A percentile compares a stretch with the other conserved stretches of the same genome.
Conservation (phyloP, 768 basidiomycete species). For the Leccinum uliginosum region DNA sequence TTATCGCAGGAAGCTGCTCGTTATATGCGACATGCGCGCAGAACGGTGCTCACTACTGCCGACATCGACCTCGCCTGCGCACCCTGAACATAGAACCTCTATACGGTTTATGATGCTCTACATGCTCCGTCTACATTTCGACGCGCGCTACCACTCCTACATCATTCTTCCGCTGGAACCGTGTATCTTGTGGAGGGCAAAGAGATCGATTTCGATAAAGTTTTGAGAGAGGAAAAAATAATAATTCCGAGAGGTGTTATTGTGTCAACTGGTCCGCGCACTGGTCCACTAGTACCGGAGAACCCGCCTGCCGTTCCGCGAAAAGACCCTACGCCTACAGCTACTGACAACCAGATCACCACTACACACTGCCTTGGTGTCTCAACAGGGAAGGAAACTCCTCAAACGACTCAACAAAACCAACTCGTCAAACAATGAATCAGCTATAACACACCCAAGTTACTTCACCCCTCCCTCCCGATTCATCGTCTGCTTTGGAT, state of each 20-base stretch:
- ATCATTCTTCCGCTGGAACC: slow-evolving; percentile 50
- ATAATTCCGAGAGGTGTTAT: slow-evolving; percentile 59
- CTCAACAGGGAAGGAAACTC: slow-evolving; percentile 24
- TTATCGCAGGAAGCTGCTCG: slow-evolving; percentile 74
- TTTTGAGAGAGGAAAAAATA: slow-evolving; percentile 83
- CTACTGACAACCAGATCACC: slow-evolving; percentile 27
- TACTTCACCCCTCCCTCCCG: slow-evolving; percentile 78
- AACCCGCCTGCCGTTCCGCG: slow-evolving; percentile 81
- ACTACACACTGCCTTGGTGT: slow-evolving; percentile 20
- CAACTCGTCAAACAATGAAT: slow-evolving; percentile 84
- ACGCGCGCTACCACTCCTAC: slow-evolving; percentile 44
- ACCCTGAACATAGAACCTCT: slow-evolving; percentile 95
- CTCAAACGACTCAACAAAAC: slow-evolving; percentile 44
- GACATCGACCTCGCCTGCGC: slow-evolving; percentile 94
- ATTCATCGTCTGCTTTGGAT: slow-evolving; percentile 37
- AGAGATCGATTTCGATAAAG: slow-evolving; percentile 93
- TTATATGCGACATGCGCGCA: slow-evolving; percentile 91
- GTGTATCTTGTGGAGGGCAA: slow-evolving; percentile 96
- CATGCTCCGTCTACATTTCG: slow-evolving; percentile 34
- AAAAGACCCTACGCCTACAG: slow-evolving; percentile 37
- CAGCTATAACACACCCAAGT: slow-evolving; percentile 93
- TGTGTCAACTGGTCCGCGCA: slow-evolving; percentile 83
- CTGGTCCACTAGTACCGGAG: slow-evolving; percentile 93
- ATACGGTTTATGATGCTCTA: slow-evolving; percentile 49
- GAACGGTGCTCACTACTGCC: slow-evolving; percentile 80